Evolutionary conservation across 2,329 filamentous ascomycete genomes (phyloP), one percentile per base, ranked within the genome.

Genomic region (Aspergillus niger): DNA sequence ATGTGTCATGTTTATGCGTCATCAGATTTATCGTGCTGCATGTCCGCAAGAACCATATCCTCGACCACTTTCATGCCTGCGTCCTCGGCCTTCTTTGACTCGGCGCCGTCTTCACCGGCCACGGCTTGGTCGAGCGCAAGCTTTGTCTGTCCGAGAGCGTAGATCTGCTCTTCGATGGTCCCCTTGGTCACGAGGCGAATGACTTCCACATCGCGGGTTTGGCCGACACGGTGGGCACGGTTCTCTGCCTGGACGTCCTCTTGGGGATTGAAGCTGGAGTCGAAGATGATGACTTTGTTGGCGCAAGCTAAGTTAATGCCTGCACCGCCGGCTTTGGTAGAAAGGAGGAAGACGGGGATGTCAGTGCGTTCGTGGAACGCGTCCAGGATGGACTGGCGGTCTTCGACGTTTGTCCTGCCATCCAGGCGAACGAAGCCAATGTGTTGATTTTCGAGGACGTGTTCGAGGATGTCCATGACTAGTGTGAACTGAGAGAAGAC

Each of bases 171-270:
- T 76, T 99, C 95, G 28, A 99, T 91, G 0, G 94, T 96, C 59
- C 84, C 86, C 59, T 83, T 85, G 0, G 91, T 91, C 57, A 99
- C 89, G 1, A 99, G 83, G 30, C 92, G 84, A 43, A 97, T 87
- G 43, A 99, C 90, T 73, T 99, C 94, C 1, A 99, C 95, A 38
- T 94, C 90, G 15, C 91, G 83, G 30, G 86, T 93, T 80, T 99
- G 95, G 0, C 95, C 95, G 8, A 99, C 91, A 13, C 95, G 89
- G 77, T 99, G 95, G 0, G 95, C 95, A 17, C 95, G 89, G 75
- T 99, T 98, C 81, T 98, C 95, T 0, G 95, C 95, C 75, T 99
- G 95, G n/a, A 97, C 88, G 72, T 99, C 95, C 68, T 98, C 94
- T 73, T 99, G 95, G 0, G 95, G 95, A 69, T 99, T 99, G 79